Percentiles rank a stretch among this genome's conserved stretches.
phyloP scores from a whole-genome alignment of 225 moss, liverwort and hornwort genomes.

The Pseudoscleropodium purum region DNA sequence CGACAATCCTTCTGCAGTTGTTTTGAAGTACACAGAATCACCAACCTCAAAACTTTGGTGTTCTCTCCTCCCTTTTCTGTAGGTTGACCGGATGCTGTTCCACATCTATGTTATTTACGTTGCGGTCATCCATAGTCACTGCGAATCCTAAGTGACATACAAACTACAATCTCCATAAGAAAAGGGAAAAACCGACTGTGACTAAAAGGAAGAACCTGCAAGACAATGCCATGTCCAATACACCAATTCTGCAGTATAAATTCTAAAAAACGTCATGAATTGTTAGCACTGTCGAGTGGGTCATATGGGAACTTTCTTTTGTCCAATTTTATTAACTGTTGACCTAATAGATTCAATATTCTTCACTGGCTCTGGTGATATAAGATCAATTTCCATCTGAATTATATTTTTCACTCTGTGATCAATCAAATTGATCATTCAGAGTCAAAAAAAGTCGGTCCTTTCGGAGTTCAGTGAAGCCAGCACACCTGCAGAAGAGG shows the following conservation, averaged over 20 bases:
- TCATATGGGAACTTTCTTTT: background rate
- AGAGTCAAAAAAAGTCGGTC: background rate
- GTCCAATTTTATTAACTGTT: no score
- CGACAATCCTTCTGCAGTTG: background rate
- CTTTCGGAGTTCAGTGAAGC: background rate
- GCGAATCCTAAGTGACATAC: background rate
- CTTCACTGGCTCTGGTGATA: background rate
- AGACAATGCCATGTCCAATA: background rate
- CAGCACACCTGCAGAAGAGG: slow-evolving; percentile 27
- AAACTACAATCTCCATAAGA: background rate
- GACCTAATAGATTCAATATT: no score
- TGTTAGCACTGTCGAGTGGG: background rate
- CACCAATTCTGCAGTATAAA: background rate
- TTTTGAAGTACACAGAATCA: background rate
- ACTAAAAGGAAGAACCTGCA: background rate
- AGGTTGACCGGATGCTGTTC: background rate
- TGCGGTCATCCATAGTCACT: background rate
- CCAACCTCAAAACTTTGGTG: slow-evolving; percentile 35
- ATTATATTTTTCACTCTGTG: background rate
- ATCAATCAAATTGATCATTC: background rate
- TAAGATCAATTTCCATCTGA: background rate
- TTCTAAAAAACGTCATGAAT: background rate
- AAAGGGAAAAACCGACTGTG: background rate
- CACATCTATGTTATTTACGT: background rate
- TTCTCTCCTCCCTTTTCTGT: background rate